These are phyloP conservation scores for Pseudogymnoascus sp. DNA, from an alignment of 2,329 filamentous ascomycete genomes.

Conservation along the genomic window DNA sequence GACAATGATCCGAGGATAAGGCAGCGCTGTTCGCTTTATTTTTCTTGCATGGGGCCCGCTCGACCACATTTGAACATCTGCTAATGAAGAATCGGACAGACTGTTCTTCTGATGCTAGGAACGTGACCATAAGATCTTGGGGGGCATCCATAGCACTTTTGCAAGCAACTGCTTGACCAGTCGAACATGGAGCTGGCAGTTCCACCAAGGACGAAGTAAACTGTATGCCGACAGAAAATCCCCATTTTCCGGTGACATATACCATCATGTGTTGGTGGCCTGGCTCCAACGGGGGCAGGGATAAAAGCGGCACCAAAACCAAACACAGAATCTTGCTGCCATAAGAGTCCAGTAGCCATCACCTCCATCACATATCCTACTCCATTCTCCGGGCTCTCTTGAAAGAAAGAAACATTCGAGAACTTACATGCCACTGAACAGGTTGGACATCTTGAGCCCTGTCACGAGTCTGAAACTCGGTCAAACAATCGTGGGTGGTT, in stretches of 20 bases:
- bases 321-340: constrained; percentile 1
- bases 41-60: background rate
- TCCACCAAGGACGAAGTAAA: background rate
- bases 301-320: background rate
- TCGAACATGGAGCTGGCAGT: background rate
- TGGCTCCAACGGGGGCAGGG: background rate
- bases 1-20: background rate
- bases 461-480: constrained; percentile 6
- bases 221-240: background rate
- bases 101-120: background rate
- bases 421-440: constrained; percentile 32
- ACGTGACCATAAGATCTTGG: background rate
- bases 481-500: constrained; percentile 5
- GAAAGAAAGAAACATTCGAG: background rate
- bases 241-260: background rate
- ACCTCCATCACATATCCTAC: background rate
- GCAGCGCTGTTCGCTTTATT: background rate
- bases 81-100: background rate
- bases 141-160: background rate
- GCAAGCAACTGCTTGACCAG: background rate
- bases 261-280: background rate
- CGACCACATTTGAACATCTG: background rate
- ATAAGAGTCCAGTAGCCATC: background rate
- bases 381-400: background rate
- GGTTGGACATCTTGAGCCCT: constrained; percentile 26